Percentiles rank a stretch among this genome's conserved stretches.
phyloP scores from a whole-genome alignment of 306 rosid genomes.

The Rosa persica region DNA sequence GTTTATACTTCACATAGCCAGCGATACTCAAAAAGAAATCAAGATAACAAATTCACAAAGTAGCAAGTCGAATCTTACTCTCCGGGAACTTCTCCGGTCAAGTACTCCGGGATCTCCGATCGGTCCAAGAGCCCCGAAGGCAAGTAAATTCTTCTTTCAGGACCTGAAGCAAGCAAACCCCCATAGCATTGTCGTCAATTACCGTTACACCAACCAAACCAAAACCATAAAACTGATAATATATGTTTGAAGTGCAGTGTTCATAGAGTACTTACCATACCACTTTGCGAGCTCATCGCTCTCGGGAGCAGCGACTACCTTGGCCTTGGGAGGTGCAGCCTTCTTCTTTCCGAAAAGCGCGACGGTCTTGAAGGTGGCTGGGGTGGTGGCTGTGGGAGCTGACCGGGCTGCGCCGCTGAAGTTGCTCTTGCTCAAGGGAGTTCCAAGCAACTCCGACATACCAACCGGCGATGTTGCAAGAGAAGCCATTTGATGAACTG shows the following conservation, averaged over 20 bases:
- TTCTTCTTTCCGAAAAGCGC: conserved; percentile 81
- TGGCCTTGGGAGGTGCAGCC: conserved; percentile 60
- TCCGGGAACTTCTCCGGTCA: conserved; percentile 98
- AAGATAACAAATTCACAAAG: not conserved
- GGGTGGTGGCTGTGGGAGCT: conserved; percentile 59
- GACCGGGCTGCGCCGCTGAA: conserved; percentile 55
- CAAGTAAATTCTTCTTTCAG: conserved; percentile 95
- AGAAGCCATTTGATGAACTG: conserved; percentile 54
- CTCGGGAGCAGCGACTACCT: conserved; percentile 49
- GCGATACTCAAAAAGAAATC: not conserved
- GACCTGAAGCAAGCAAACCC: conserved; percentile 51
- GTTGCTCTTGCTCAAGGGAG: conserved; percentile 42
- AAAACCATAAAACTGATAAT: not conserved
- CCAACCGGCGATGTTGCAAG: conserved; percentile 73
- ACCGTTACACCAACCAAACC: not conserved
- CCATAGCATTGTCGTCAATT: not conserved
- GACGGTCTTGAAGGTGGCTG: conserved; percentile 65
- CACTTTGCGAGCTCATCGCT: conserved; percentile 96
- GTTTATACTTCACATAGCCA: not conserved
- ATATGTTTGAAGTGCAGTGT: not conserved
- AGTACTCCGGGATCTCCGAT: conserved; percentile 93
- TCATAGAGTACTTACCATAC: conserved; percentile 68
- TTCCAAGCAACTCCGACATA: conserved; percentile 92
- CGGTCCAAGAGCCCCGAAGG: conserved; percentile 93
- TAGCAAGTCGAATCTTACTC: conserved; percentile 56